Evolutionary conservation across 441 rosid species (phyloP).

Genomic region (Raphanus hybrid): DNA sequence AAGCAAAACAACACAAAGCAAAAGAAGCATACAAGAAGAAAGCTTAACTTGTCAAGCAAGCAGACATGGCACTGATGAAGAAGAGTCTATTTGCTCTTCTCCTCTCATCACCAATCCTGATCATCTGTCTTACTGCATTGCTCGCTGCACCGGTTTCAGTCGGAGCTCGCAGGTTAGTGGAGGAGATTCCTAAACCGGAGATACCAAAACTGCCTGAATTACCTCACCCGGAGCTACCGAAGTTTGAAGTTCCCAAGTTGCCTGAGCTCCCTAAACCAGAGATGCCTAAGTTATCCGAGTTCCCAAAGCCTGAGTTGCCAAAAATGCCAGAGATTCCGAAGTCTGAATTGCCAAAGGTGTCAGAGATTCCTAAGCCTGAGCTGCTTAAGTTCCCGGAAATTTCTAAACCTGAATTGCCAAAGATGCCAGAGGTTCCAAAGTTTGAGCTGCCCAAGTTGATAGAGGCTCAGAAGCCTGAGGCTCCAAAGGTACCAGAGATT

Average conservation of each 20-base stretch:
- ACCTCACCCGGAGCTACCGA: slow-evolving; percentile 22
- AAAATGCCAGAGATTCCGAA: slow-evolving; percentile 22
- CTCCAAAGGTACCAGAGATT: slow-evolving; percentile 32
- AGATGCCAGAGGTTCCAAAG: slow-evolving; percentile 22
- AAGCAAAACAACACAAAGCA: slow-evolving; percentile 9
- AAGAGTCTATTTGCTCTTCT: slow-evolving; percentile 29
- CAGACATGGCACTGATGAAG: slow-evolving; percentile 28
- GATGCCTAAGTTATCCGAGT: slow-evolving; percentile 12
- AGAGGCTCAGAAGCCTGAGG: slow-evolving; percentile 17
- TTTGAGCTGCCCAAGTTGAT: slow-evolving; percentile 9
- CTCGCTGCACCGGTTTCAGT: slow-evolving; percentile 23
- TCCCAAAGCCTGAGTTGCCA: slow-evolving; percentile 16
- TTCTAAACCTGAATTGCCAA: slow-evolving; percentile 21
- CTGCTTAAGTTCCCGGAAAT: slow-evolving; percentile 16
- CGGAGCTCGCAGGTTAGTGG: slow-evolving; percentile 34
- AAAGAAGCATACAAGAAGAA: not conserved
- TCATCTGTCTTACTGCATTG: slow-evolving; percentile 29
- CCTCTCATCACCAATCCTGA: slow-evolving; percentile 35
- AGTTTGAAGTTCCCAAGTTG: slow-evolving; percentile 33
- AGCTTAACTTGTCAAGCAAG: not conserved
- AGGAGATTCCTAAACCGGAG: slow-evolving; percentile 22
- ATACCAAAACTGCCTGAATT: slow-evolving; percentile 32
- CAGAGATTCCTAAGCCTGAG: slow-evolving; percentile 2
- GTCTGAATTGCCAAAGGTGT: slow-evolving; percentile 5
- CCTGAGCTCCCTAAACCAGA: slow-evolving; percentile 15